Evolutionary conservation across 2,329 filamentous ascomycete genomes (phyloP).

Genomic region (Penicillium sp.): DNA sequence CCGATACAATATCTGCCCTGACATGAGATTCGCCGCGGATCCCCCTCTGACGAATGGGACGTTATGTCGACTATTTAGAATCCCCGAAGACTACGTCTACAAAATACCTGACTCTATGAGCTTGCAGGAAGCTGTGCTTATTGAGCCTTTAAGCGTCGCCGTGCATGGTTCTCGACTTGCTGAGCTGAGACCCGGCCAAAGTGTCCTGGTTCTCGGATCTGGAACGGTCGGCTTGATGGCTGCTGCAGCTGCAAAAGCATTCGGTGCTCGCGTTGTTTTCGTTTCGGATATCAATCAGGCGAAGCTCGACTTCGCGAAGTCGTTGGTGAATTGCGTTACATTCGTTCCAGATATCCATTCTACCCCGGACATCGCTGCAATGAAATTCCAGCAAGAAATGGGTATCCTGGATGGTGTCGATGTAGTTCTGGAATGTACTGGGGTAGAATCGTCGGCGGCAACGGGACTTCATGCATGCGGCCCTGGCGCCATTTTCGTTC

Average conservation of each 20-base stretch:
- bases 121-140: conserved; percentile 37
- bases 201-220: conserved; percentile 6
- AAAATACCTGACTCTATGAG: conserved; percentile 37
- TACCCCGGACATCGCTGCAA: neutral
- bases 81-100: conserved; percentile 42
- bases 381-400: neutral
- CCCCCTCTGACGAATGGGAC: conserved; percentile 39
- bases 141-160: conserved; percentile 9
- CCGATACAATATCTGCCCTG: conserved; percentile 42
- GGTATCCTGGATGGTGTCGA: conserved; percentile 1
- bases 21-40: conserved; percentile 43
- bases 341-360: neutral
- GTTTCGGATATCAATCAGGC: conserved; percentile 1
- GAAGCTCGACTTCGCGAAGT: conserved; percentile 2
- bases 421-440: conserved; percentile 5
- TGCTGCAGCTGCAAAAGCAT: neutral
- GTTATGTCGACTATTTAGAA: conserved; percentile 36
- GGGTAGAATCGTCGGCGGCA: conserved; percentile 1
- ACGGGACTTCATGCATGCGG: neutral
- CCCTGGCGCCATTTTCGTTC: conserved; percentile 4
- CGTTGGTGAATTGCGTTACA: neutral
- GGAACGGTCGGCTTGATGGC: conserved; percentile 6
- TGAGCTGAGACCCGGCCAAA: conserved; percentile 1
- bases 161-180: conserved; percentile 4
- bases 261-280: neutral